These are phyloP conservation scores for Hypoxylon sp. DNA, from an alignment of 2,329 filamentous ascomycete genomes.

Conservation along the genomic window DNA sequence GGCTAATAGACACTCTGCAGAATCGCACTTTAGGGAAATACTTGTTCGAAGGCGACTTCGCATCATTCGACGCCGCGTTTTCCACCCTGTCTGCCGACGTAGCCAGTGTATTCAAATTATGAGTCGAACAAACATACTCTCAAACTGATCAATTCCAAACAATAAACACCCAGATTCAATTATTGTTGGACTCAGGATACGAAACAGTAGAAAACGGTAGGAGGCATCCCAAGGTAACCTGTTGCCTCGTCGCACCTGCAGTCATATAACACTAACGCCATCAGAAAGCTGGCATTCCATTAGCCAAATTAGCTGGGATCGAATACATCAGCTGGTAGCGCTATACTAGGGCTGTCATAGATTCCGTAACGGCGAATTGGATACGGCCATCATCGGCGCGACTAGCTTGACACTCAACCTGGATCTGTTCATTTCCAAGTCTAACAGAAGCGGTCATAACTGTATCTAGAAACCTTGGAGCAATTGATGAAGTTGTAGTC, in stretches of 20 bases:
- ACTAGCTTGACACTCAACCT: slow-evolving; percentile 1
- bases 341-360: slow-evolving; percentile 40
- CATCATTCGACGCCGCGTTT: slow-evolving; percentile 55
- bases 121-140: not conserved
- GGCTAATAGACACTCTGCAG: not conserved
- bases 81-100: slow-evolving; percentile 46
- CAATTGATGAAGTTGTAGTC: slow-evolving; percentile 23
- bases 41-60: slow-evolving; percentile 52
- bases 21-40: slow-evolving; percentile 42
- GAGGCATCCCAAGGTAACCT: not conserved
- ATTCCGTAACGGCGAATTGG: slow-evolving; percentile 9
- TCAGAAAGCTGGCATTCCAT: not conserved
- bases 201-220: slow-evolving; percentile 27
- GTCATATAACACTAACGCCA: not conserved
- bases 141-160: slow-evolving; percentile 20
- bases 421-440: slow-evolving; percentile 1
- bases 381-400: slow-evolving; percentile 49
- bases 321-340: not conserved
- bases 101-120: not conserved
- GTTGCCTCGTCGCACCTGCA: not conserved
- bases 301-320: not conserved
- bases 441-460: slow-evolving; percentile 48
- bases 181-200: slow-evolving; percentile 51
- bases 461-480: slow-evolving; percentile 46
- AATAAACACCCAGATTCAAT: slow-evolving; percentile 55